Base-by-base conservation (phyloP, 2,329 filamentous ascomycete genomes). In the Botrytis deweyae region DNA sequence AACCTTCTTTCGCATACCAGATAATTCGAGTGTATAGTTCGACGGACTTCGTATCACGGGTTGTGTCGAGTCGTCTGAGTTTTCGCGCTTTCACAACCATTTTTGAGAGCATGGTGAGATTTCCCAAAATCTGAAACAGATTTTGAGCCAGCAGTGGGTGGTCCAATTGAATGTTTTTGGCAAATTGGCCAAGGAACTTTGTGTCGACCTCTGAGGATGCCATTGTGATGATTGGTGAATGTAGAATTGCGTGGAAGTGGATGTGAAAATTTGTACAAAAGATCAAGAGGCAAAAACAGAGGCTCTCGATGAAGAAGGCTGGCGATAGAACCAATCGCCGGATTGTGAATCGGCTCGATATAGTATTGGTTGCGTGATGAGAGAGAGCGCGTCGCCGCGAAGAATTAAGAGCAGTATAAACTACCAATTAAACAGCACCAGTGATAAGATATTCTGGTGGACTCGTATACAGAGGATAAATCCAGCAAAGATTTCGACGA, bases 181-280 rank as follows among this genome's bases (percentile, higher is more conserved):
- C 95, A 81, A 97, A 91, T 81, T 90, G 91, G 84, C 94, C 94
- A 80, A 99, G 88, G 84, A 97, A 97, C 85, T 98, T 99, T 85
- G 97, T 95, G 83, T 99, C 96, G 76, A 98, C 94, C 84, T 97
- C 94, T 75, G 94, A 96, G 81, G 95, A 96, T 84, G 96, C 96
- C 96, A 98, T 99, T 70, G 67, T 29, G 62, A 42, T 16, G 33
- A 42, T 29, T n/a, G 49, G n/a, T n/a, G 36, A 42, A 29, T 44
- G 29, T 70, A 16, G 20, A 36, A 29, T 40, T 25, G 46, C 20
- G 36, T 33, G 33, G 18, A 49, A 40, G 22, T 69, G 36, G 42
- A 40, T 20, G 8, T 29, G 12, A 22, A 38, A 46, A 29, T 38
- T 9, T n/a, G 40, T 49, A 20, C 40, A n/a, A 18, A 29, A 49